A percentile compares a stretch with the other conserved stretches of the same genome.
Evolutionary conservation across 225 moss, liverwort and hornwort genomes (phyloP).

Genomic region (Climacium dendroides): DNA sequence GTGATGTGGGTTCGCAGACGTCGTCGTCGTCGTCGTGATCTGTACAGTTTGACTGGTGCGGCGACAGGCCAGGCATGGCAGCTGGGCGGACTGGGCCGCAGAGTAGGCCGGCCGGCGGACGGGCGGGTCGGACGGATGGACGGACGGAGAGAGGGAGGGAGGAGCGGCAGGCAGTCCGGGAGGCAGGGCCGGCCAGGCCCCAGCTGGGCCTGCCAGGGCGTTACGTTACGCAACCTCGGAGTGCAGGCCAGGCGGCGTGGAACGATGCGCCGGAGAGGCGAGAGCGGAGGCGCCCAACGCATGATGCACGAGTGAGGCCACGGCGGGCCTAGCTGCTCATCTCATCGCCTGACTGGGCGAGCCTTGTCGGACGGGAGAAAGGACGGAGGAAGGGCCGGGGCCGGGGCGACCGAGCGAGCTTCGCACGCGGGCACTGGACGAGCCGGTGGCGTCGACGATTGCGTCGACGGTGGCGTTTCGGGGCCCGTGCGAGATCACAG

Average conservation of each 20-base stretch:
- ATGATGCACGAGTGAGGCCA: not conserved
- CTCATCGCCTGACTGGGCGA: not conserved
- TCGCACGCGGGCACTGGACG: not conserved
- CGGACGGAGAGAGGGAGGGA: not conserved
- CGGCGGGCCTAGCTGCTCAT: not conserved
- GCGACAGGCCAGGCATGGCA: not conserved
- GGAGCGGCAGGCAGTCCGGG: not conserved
- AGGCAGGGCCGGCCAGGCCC: not conserved
- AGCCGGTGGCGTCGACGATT: not conserved
- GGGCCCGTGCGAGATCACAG: not conserved
- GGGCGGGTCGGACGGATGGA: not conserved
- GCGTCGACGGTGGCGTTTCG: not conserved
- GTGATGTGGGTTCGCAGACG: not conserved
- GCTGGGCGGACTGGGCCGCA: not conserved
- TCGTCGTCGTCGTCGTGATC: not conserved
- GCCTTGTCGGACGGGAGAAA: not conserved
- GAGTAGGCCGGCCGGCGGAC: not conserved
- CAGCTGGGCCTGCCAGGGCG: not conserved
- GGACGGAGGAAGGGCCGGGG: not conserved
- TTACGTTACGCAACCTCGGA: not conserved
- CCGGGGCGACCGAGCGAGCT: not conserved
- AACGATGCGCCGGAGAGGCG: not conserved
- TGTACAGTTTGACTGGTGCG: not conserved
- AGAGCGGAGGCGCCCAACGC: not conserved
- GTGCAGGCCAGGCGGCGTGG: slow-evolving; percentile 1